A percentile compares a stretch with the other conserved stretches of the same genome.
Conservation (phyloP, 2,329 filamentous ascomycete genomes). For the Colletotrichum salicis region DNA sequence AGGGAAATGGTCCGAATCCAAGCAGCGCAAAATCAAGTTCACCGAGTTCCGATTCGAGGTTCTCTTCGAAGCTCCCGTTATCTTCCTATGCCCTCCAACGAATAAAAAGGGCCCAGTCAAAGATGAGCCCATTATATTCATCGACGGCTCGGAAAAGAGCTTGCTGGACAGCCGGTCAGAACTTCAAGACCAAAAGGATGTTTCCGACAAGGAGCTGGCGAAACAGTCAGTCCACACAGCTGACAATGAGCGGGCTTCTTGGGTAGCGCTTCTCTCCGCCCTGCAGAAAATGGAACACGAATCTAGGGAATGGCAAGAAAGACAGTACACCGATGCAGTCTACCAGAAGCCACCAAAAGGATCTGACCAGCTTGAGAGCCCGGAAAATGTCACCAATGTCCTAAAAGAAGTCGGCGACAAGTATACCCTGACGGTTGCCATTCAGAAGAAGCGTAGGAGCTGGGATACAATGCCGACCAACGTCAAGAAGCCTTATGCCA, state of each 20-base stretch:
- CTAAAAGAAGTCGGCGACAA: slow-evolving; percentile 34
- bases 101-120: slow-evolving; percentile 52
- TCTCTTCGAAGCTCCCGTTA: slow-evolving; percentile 60
- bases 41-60: slow-evolving; percentile 62
- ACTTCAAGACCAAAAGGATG: slow-evolving; percentile 8
- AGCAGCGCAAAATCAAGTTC: slow-evolving; percentile 51
- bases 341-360: slow-evolving; percentile 13
- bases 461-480: slow-evolving; percentile 64
- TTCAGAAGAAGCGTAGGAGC: slow-evolving; percentile 58
- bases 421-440: slow-evolving; percentile 57
- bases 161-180: slow-evolving; percentile 47
- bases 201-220: slow-evolving; percentile 36
- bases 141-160: slow-evolving; percentile 52
- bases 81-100: slow-evolving; percentile 57
- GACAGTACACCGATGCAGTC: slow-evolving; percentile 41
- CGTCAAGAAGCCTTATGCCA: slow-evolving; percentile 61
- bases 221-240: slow-evolving; percentile 58
- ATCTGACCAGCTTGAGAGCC: not conserved
- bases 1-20: slow-evolving; percentile 56
- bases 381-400: not conserved
- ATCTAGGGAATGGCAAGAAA: slow-evolving; percentile 58
- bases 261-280: slow-evolving; percentile 61
- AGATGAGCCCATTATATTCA: slow-evolving; percentile 45
- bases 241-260: slow-evolving; percentile 66
- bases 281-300: slow-evolving; percentile 61